Conservation (phyloP, 2,329 filamentous ascomycete genomes). For the Xylaria hypoxylon region DNA sequence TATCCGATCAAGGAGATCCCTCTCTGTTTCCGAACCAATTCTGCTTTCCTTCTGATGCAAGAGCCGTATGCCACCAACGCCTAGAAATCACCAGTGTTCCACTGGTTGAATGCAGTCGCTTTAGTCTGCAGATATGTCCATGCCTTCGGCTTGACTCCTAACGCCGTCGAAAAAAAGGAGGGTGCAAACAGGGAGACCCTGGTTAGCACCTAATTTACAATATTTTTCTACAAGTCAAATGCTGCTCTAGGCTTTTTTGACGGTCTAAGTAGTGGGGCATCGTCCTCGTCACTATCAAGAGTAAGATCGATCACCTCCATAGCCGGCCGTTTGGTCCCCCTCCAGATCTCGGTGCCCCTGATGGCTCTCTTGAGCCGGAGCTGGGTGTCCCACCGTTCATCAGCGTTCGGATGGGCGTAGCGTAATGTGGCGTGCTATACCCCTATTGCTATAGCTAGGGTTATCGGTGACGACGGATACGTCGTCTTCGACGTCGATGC, state of each 20-base stretch:
- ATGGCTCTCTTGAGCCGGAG: constrained; percentile 48
- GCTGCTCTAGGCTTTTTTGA: constrained; percentile 55
- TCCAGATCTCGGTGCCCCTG: constrained; percentile 53
- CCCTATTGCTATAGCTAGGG: constrained; percentile 53
- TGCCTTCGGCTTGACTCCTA: constrained; percentile 21
- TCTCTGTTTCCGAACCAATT: constrained; percentile 11
- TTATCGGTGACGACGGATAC: constrained; percentile 61
- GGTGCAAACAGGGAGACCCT: not conserved
- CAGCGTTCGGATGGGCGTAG: constrained; percentile 42
- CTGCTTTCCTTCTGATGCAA: constrained; percentile 35
- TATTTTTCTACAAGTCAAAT: constrained; percentile 13
- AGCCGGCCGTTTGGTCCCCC: constrained; percentile 52
- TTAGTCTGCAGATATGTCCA: constrained; percentile 18
- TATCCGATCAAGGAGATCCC: constrained; percentile 22
- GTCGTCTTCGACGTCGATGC: constrained; percentile 63
- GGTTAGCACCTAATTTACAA: constrained; percentile 25
- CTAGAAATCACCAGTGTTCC: constrained; percentile 18
- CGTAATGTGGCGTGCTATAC: constrained; percentile 47
- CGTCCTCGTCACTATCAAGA: constrained; percentile 66
- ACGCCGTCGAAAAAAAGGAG: constrained; percentile 25
- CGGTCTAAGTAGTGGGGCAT: constrained; percentile 56
- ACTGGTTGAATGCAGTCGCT: constrained; percentile 12
- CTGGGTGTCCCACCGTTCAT: constrained; percentile 39
- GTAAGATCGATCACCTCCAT: constrained; percentile 71
- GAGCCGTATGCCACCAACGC: constrained; percentile 37